Evolutionary conservation across 2,329 filamentous ascomycete genomes (phyloP).

Genomic region (Phialophora chinensis): DNA sequence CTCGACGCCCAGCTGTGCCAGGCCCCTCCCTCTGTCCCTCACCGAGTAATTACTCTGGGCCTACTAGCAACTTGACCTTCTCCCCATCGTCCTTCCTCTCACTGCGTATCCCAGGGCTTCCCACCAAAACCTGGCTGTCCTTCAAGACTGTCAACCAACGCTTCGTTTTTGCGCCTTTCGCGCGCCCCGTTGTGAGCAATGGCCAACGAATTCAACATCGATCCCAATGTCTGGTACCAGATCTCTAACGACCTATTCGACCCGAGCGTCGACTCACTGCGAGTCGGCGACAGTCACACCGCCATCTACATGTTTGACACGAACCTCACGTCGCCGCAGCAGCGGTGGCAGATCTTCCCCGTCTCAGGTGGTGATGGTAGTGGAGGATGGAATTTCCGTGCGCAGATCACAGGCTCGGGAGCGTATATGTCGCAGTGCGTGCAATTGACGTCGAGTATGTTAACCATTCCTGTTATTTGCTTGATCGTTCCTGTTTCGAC

Average conservation of each 20-base stretch:
- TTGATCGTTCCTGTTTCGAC: background rate
- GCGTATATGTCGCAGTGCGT: conserved; percentile 5
- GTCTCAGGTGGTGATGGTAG: background rate
- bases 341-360: conserved; percentile 11
- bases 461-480: background rate
- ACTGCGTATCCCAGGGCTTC: background rate
- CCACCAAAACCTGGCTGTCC: background rate
- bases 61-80: background rate
- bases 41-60: too few species aligned
- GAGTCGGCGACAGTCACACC: conserved; percentile 2
- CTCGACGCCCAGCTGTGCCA: background rate
- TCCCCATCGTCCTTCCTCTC: background rate
- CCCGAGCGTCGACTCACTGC: background rate
- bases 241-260: conserved; percentile 4
- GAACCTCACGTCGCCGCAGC: conserved; percentile 9
- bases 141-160: background rate
- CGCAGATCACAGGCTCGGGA: conserved; percentile 12
- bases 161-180: background rate
- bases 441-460: background rate
- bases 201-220: conserved; percentile 11
- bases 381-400: conserved; percentile 7
- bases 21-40: too few species aligned
- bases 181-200: background rate
- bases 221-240: conserved; percentile 14
- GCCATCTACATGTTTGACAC: conserved; percentile 7